Evolutionary conservation across 2,329 filamentous ascomycete species (phyloP), one percentile per base, ranked within the genome.

Genomic region (Aspergillus ibericus): DNA sequence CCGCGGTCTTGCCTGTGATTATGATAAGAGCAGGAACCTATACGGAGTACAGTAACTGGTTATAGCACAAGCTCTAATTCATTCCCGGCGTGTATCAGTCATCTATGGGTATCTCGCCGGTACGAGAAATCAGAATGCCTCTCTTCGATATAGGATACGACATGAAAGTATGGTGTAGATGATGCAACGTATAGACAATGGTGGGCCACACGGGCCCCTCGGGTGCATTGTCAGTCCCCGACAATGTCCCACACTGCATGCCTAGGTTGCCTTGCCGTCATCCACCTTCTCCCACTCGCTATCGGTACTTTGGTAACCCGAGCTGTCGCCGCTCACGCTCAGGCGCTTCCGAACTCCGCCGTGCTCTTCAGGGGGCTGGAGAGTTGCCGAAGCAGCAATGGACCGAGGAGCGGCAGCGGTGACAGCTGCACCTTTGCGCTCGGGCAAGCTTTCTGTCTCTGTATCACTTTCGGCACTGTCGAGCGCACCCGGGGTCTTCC

Each of bases 241-340:
- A 54, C 13, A 25, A 40, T 42, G 34, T 29, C 34, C n/a, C 32
- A 18, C 12, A 9, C 25, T 46, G 49, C 53, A 38, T 38, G 16
- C 10, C 54, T 57, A 62, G 12, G 55, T 46, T 25, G 42, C 53
- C 52, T 58, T 60, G 36, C 36, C 66, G 25, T 69, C 68, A 20
- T 91, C 92, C 4, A 98, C 89, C 81, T 95, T 96, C 80, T 97
- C 93, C 93, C 93, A 98, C 78, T 98, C 93, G 70, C 93, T 93
- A 78, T 98, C 93, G 4, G 93, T 97, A 76, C 92, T 93, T 61
- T 82, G 70, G 63, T 85, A 83, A 10, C 81, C 82, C n/a, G 78
- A 80, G 54, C 72, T 81, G 54, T 81, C 81, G 56, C 81, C 81
- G 10, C 78, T 74, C 56, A 77, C 67, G 62, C 72, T 79, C 67